Base-by-base conservation (phyloP, 495 filamentous ascomycete species). In the Paragyromitra xinjiangensis region DNA sequence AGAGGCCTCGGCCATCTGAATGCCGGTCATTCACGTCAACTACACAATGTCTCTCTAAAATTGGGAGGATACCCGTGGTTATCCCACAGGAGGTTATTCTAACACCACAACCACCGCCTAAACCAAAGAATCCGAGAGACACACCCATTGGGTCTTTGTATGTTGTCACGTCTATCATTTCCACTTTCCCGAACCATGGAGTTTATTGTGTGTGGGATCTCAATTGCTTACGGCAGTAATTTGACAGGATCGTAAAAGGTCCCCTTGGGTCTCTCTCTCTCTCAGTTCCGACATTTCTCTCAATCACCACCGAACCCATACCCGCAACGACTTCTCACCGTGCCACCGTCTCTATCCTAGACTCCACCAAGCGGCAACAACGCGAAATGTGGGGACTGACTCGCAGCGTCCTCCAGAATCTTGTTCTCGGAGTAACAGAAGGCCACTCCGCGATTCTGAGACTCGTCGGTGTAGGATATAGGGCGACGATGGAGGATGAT, bases 361-460 rank as follows among this genome's bases (percentile, higher is more conserved):
- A 98, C 84, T 80, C 83, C 9, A 79, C 86, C 6, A 77, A 89
- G 29, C 88, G 90, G 81, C 87, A 92, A 64, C 95, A 99, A 85
- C 89, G 93, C 82, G 95, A 92, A 84, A 98, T 98, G 95, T 99
- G 95, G 95, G 95, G 95, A 64, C 98, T 95, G 2, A 92, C 88
- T 34, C 94, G 95, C 81, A 90, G 94, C 19, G 94, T 95, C 80
- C 88, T 99, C 64, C 91, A 93, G 80, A 94, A 94, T 83, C 90
- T 94, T 84, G 91, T 99, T 69, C 89, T 92, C 45, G 95, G 95
- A 65, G 95, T 98, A 44, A 96, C 93, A 4, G 95, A 98, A 89
- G 95, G 95, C 16, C 95, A 99, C 84, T 92, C 93, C 6, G 93
- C 94, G 16, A 93, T 99, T 77, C 86, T 99, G 44, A 91, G 95